Base-by-base conservation (phyloP, 768 basidiomycete species). In the Boletus edulis region DNA sequence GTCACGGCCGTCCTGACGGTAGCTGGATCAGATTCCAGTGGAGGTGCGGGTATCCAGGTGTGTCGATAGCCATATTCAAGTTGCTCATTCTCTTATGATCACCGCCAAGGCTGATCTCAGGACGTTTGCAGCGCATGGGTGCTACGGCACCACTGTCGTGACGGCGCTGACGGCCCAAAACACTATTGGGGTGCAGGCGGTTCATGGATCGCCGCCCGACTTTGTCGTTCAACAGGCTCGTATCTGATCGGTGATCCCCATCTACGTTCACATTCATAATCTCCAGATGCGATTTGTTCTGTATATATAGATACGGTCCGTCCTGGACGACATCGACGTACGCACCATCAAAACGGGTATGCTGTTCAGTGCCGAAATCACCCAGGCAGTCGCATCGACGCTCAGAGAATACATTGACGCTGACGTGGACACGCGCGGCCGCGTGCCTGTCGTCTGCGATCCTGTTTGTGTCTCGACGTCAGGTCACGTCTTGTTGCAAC, bases 401-500 rank as follows among this genome's bases (percentile, higher is more conserved):
- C 76, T 94, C 41, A 77, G 69, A 41, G 41, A 59, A 0, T 73
- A 77, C 57, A 82, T 78, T 62, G 49, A 61, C 17, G 27, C 27
- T 29, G 27, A 29, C 2, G 27, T 29, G 27, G 27, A 9, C 27
- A 35, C 54, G 6, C 57, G 63, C 12, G 55, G 55, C 11, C 58
- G 71, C 29, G 79, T 85, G 0, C 81, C 83, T 1, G 72, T 94
- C 18, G 81, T 96, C 27, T 83, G 91, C 56, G 94, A 98, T 66
- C 94, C 94, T 0, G 94, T 98, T 11, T 93, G 86, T 64, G 89
- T 96, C 2, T 92, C 91, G 4, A 96, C 94, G 0, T 92, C 91
- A 0, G 93, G 93, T 3, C 90, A 94, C 64, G 82, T 78, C 8
- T 78, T 98, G 1, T 77, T 97, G 10, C 77, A 85, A 6, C 72